Percentiles rank a stretch among this genome's conserved stretches.
phyloP scores from a whole-genome alignment of 805 yeast species.

The Candida nonsorbophila region DNA sequence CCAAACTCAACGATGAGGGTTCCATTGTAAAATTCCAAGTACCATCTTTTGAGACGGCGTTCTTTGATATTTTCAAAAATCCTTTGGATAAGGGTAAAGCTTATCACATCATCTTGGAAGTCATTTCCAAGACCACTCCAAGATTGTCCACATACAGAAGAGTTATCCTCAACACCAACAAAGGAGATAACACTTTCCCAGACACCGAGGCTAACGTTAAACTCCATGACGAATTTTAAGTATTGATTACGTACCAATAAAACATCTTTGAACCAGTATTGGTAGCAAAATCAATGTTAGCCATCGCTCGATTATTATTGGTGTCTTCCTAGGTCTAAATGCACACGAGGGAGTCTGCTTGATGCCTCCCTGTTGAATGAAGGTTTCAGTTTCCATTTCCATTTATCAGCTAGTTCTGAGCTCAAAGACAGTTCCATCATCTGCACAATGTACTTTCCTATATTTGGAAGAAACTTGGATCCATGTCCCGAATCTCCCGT shows the following conservation, averaged over 20 bases:
- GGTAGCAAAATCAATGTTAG: too few relatives aligned
- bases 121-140: background rate
- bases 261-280: too few relatives aligned
- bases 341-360: slow-evolving; percentile 10
- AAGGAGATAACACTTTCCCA: background rate
- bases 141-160: slow-evolving; percentile 1
- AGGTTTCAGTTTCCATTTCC: slow-evolving; percentile 10
- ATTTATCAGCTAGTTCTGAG: slow-evolving; percentile 14
- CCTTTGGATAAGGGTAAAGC: slow-evolving; percentile 1
- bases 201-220: slow-evolving; percentile 1
- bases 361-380: slow-evolving; percentile 8
- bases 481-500: slow-evolving; percentile 48
- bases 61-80: slow-evolving; percentile 1
- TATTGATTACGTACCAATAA: too few relatives aligned
- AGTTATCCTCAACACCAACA: slow-evolving; percentile 1
- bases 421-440: slow-evolving; percentile 23
- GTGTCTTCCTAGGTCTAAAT: slow-evolving; percentile 5
- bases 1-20: slow-evolving; percentile 1
- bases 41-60: slow-evolving; percentile 1
- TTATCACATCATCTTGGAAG: slow-evolving; percentile 1
- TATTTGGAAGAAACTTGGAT: slow-evolving; percentile 41
- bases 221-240: too few relatives aligned
- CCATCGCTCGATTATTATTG: too few relatives aligned
- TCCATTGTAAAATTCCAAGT: background rate
- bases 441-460: slow-evolving; percentile 37